These are phyloP conservation scores for Cicer judaicum DNA, from an alignment of 306 rosid genomes.

Conservation along the genomic window DNA sequence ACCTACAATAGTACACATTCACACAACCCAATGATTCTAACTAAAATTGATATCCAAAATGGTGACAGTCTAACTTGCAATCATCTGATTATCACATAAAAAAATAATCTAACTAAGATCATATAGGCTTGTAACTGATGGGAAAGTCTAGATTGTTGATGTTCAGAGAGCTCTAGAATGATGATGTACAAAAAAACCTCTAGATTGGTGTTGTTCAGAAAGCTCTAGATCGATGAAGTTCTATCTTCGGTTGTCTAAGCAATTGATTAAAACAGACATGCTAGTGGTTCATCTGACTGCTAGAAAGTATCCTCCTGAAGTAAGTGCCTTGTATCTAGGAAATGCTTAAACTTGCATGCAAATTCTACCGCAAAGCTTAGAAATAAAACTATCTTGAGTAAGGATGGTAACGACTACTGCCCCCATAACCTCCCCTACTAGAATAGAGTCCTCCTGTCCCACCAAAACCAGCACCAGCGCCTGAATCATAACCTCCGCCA, in stretches of 20 bases:
- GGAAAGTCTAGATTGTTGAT: slow-evolving; percentile 53
- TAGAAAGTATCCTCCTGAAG: slow-evolving; percentile 58
- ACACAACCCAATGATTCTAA: slow-evolving; percentile 50
- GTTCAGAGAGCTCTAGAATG: slow-evolving; percentile 54
- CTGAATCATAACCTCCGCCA: slow-evolving; percentile 52
- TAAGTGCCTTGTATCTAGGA: slow-evolving; percentile 58
- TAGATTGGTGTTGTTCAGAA: slow-evolving; percentile 49
- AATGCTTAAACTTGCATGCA: slow-evolving; percentile 64
- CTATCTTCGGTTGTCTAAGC: slow-evolving; percentile 60
- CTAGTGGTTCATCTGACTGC: slow-evolving; percentile 65
- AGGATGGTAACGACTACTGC: slow-evolving; percentile 66
- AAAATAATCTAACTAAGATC: slow-evolving; percentile 46
- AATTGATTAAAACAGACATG: slow-evolving; percentile 46
- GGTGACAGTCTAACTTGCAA: slow-evolving; percentile 48
- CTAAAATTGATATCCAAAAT: slow-evolving; percentile 47
- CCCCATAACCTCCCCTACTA: slow-evolving; percentile 63
- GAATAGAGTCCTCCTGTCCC: slow-evolving; percentile 58
- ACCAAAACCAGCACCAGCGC: slow-evolving; percentile 55
- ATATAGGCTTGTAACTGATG: slow-evolving; percentile 40
- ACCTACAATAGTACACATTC: slow-evolving; percentile 54
- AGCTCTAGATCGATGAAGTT: slow-evolving; percentile 57
- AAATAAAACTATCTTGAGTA: slow-evolving; percentile 62
- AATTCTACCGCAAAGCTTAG: slow-evolving; percentile 57
- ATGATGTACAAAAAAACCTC: slow-evolving; percentile 51
- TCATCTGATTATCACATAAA: slow-evolving; percentile 46